Base-by-base conservation (phyloP, 129 eudicot species). In the Arctium lappa region DNA sequence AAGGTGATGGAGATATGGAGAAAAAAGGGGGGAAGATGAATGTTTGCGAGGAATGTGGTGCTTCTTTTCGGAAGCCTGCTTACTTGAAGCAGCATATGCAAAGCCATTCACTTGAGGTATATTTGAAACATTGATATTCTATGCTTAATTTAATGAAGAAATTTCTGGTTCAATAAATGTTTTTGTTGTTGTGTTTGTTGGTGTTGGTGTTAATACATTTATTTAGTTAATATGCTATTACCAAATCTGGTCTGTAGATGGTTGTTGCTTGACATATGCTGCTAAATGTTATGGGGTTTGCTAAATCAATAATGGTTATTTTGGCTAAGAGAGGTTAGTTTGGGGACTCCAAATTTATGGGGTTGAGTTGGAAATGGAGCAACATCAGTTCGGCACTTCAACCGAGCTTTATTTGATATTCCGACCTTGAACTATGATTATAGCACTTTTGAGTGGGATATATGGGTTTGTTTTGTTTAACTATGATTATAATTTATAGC, bases 31-130 rank as follows among this genome's bases (percentile, higher is more conserved):
- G 31, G 46, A 89, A 89, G 84, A 11, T 68, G 76, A 90, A 89
- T 63, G 77, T 79, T 18, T 96, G 99, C 65, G 92, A 89, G 48
- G 92, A 91, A 68, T 96, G 99, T 66, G 98, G 99, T 11, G 84
- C 76, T 38, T 89, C 87, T 44, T 96, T 93, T 63, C 79, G 32
- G 81, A 93, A 96, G 78, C 97, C 98, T 29, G 99, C 98, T 53
- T 86, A 93, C 72, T 69, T 96, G 83, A 96, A 73, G 88, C 98
- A 96, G 82, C 99, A 96, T 85, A 90, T 91, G 97, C 97, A 88
- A 81, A 84, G 97, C 77, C 99, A 96, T 85, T 91, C 98, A 6
- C 85, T 96, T 4, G 95, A 91, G 98, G 99, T 93, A 79, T 76
- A 0, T 44, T 34, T 56, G 29, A 9, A 36, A 44, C 73, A 5